Evolutionary conservation across 768 basidiomycete species (phyloP).

Genomic region (Psilocybe cyanescens): DNA sequence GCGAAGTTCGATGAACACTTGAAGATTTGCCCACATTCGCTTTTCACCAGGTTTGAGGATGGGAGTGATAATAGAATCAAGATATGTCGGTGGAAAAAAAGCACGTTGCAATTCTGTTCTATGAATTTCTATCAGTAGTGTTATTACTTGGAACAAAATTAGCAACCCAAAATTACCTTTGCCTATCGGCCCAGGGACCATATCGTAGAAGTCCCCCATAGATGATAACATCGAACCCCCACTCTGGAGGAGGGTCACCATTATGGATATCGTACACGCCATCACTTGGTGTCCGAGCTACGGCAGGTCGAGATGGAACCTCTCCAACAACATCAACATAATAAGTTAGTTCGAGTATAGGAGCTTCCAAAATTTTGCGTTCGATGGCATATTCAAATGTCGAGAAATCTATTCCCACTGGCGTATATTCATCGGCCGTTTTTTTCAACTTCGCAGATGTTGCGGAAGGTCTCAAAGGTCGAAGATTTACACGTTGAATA

Average conservation of each 20-base stretch:
- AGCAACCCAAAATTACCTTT: conserved; percentile 53
- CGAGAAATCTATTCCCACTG: conserved; percentile 57
- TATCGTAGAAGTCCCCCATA: conserved; percentile 78
- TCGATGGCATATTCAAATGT: conserved; percentile 87
- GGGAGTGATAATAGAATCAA: conserved; percentile 57
- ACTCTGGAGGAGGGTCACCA: conserved; percentile 87
- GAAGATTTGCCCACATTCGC: conserved; percentile 82
- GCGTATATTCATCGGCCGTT: conserved; percentile 55
- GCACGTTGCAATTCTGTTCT: conserved; percentile 77
- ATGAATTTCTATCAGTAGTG: conserved; percentile 5
- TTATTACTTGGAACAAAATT: not conserved
- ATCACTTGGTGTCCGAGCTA: conserved; percentile 20
- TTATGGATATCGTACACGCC: conserved; percentile 80
- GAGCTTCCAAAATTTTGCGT: conserved; percentile 79
- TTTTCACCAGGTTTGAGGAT: conserved; percentile 75
- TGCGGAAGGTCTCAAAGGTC: conserved; percentile 9
- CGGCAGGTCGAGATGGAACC: conserved; percentile 51
- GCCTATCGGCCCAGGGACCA: conserved; percentile 97
- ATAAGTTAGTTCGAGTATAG: conserved; percentile 79
- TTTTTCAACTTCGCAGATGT: conserved; percentile 32
- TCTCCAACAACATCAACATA: conserved; percentile 85
- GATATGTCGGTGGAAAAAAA: conserved; percentile 85
- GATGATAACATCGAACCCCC: conserved; percentile 89
- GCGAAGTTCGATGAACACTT: conserved; percentile 80
- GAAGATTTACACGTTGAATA: conserved; percentile 29